Evolutionary conservation across 805 yeast genomes (phyloP), one percentile per base, ranked within the genome.

Genomic region (Metschnikowia gelsemii): DNA sequence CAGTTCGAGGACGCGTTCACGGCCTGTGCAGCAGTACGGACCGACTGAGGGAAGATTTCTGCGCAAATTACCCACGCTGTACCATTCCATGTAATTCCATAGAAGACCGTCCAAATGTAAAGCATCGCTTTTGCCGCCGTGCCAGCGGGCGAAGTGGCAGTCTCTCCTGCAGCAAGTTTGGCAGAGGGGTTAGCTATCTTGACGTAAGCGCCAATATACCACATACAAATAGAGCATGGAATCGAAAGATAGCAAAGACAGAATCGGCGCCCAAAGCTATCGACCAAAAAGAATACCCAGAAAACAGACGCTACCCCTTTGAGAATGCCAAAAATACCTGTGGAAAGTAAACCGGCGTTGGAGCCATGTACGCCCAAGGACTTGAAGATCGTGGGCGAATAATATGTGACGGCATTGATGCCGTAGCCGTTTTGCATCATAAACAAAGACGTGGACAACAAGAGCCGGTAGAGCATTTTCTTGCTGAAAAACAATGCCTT

Each of bases 301-400:
- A 70, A 49, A 25, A 70, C 56, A 16, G 75, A 67, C 23, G 70
- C 69, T n/a, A 61, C 60, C 12, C 67, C 72, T 48, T 76, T 76
- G 33, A 75, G 59, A 26, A 75, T 59, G 21, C 81, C 82, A 55
- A 75, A 75, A 40, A 76, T 59, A 38, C 81, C 81, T 6, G 80
- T 75, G 3, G 80, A 73, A 14, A 73, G 64, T 32, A 77, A 62
- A 2, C 72, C 68, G 1, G 78, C 69, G 35, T 69, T 62, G 6
- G 69, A 55, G 1, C 78, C 75, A 24, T 56, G 55, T 14, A 76
- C 66, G 13, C 82, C 81, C 43, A 76, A 63, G 3, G 77, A 64
- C 46, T 67, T 60, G 58, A 76, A 74, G 31, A 77, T 64, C 8
- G 70, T 64, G 18, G 79, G 79, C n/a, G 80, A 73, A 54, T 76